Conservation (phyloP, 2,329 filamentous ascomycete species). For the Pseudogymnoascus sp. region DNA sequence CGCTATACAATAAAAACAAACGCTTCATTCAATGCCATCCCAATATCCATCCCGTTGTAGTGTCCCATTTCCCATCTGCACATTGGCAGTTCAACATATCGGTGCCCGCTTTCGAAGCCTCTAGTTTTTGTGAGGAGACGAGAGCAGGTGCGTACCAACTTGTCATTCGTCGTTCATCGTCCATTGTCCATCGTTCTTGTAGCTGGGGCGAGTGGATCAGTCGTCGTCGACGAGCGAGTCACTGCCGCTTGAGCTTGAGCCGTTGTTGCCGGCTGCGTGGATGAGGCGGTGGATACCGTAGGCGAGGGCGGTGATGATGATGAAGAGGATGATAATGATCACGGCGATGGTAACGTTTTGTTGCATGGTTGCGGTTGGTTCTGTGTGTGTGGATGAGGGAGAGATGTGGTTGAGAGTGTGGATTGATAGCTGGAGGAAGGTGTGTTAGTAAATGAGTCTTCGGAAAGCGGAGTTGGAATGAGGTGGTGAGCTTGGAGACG, state of each 20-base stretch:
- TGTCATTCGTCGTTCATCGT: background rate
- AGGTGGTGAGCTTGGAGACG: background rate
- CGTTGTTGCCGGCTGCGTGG: constrained; percentile 32
- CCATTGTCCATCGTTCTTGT: background rate
- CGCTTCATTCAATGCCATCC: constrained; percentile 2
- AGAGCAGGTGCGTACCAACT: background rate
- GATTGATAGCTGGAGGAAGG: background rate
- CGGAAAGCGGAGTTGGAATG: background rate
- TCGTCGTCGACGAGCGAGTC: constrained; percentile 5
- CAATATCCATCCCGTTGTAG: background rate
- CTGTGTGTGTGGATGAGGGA: background rate
- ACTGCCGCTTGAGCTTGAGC: constrained; percentile 14
- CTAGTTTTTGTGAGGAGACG: background rate
- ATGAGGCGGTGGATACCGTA: constrained; percentile 58
- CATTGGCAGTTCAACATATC: background rate
- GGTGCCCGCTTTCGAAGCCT: background rate
- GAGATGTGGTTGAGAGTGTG: background rate
- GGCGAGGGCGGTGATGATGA: constrained; percentile 50
- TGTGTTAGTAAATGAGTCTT: background rate
- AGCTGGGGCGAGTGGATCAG: background rate
- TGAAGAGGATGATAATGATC: constrained; percentile 59
- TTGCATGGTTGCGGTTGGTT: constrained; percentile 41
- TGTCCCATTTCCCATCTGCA: background rate
- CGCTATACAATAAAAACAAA: constrained; percentile 3
- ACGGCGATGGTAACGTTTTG: constrained; percentile 60